These are phyloP conservation scores for Geum urbanum DNA, from an alignment of 306 rosid species.

Conservation along the genomic window DNA sequence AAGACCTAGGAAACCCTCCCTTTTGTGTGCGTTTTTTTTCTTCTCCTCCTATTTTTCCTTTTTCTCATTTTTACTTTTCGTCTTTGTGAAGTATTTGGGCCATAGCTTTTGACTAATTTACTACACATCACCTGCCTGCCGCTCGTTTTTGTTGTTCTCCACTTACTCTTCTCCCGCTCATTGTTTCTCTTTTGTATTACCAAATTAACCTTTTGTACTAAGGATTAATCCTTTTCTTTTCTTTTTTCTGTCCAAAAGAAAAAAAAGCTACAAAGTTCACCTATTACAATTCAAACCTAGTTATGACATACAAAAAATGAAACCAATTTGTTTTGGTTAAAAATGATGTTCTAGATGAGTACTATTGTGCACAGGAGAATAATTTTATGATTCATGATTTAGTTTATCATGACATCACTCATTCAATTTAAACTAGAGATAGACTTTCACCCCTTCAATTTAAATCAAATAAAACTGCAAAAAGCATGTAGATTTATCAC, in stretches of 20 bases:
- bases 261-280: too few species aligned
- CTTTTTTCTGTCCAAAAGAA: neutral
- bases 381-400: too few species aligned
- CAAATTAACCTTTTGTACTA: neutral
- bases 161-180: slow-evolving; percentile 1
- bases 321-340: too few species aligned
- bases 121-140: slow-evolving; percentile 21
- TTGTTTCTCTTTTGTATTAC: neutral
- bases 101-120: slow-evolving; percentile 44
- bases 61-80: slow-evolving; percentile 35
- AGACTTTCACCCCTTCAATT: too few species aligned
- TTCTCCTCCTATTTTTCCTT: slow-evolving; percentile 4
- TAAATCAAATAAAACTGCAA: too few species aligned
- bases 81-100: slow-evolving; percentile 22
- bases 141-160: slow-evolving; percentile 32
- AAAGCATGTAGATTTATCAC: too few species aligned
- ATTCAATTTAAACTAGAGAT: too few species aligned
- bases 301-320: too few species aligned
- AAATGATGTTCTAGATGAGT: too few species aligned
- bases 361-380: too few species aligned
- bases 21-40: slow-evolving; percentile 2
- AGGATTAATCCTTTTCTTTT: neutral
- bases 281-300: too few species aligned
- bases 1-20: slow-evolving; percentile 47
- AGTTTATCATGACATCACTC: too few species aligned